Conservation (phyloP, 2,329 filamentous ascomycete genomes). For the Penicillium sp. region DNA sequence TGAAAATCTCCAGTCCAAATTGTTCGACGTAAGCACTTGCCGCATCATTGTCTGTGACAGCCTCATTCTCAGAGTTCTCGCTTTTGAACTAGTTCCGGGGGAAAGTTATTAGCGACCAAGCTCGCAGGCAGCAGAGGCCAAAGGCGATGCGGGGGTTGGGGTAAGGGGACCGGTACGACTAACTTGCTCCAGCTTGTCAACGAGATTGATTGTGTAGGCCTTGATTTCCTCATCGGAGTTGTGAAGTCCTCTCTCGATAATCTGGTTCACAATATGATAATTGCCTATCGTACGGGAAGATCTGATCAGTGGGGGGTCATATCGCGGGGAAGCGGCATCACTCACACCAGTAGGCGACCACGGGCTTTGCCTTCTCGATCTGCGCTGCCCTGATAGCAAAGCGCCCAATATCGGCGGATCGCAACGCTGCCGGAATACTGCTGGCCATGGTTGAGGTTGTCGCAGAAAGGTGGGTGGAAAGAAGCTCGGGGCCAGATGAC, state of each 20-base stretch:
- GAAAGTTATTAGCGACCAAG: constrained; percentile 10
- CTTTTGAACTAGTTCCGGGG: constrained; percentile 65
- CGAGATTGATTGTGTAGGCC: constrained; percentile 78
- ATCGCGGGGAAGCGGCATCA: constrained; percentile 32
- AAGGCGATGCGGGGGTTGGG: constrained; percentile 2
- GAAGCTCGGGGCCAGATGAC: constrained; percentile 28
- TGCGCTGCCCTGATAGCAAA: constrained; percentile 85
- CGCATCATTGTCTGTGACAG: constrained; percentile 81
- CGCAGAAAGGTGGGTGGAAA: constrained; percentile 11
- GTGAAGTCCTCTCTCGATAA: constrained; percentile 81
- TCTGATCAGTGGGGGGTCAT: constrained; percentile 22
- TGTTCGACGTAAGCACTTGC: constrained; percentile 93
- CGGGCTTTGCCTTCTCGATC: constrained; percentile 82
- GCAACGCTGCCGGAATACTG: constrained; percentile 73
- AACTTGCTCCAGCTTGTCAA: constrained; percentile 89
- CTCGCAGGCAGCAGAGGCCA: background rate
- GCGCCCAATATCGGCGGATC: constrained; percentile 79
- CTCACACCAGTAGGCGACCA: constrained; percentile 94
- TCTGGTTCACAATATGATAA: constrained; percentile 92
- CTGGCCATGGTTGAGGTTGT: constrained; percentile 67
- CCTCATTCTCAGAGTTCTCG: constrained; percentile 77
- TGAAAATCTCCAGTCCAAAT: constrained; percentile 88
- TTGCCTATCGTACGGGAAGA: constrained; percentile 64
- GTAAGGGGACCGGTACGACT: constrained; percentile 23
- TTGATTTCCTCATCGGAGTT: constrained; percentile 77